Evolutionary conservation across 176 grass and related monocot species (phyloP).

Genomic region (Oryza punctata): DNA sequence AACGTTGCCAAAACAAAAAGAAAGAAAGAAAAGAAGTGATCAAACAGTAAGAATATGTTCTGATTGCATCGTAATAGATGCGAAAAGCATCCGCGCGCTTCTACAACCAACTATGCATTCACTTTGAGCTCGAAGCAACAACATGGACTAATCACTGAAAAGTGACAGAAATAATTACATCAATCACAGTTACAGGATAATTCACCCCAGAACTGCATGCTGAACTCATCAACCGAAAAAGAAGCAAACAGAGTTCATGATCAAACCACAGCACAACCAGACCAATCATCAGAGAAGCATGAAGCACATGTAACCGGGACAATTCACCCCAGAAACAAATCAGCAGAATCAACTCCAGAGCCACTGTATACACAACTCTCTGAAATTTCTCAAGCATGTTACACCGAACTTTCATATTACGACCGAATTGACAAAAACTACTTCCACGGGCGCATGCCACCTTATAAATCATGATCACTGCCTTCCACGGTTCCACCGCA

Average conservation of each 20-base stretch:
- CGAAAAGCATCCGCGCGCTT: background rate
- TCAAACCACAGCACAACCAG: background rate
- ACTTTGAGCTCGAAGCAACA: slow-evolving; percentile 4
- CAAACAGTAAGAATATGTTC: background rate
- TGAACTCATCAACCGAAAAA: background rate
- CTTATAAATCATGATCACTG: background rate
- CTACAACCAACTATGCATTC: background rate
- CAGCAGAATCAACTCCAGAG: background rate
- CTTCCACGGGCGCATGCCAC: background rate
- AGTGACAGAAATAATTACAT: background rate
- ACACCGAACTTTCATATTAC: background rate
- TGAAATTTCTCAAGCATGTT: background rate
- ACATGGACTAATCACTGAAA: background rate
- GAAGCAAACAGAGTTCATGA: slow-evolving; percentile 5
- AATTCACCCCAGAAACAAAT: background rate
- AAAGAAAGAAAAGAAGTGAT: background rate
- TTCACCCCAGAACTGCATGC: background rate
- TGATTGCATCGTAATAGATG: background rate
- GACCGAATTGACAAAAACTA: background rate
- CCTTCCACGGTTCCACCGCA: background rate
- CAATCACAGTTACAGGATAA: background rate
- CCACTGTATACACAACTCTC: background rate
- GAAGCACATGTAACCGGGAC: background rate
- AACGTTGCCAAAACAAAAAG: background rate
- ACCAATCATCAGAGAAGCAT: background rate